These are phyloP conservation scores for Atalantia buxifolia DNA, from an alignment of 345 rosid genomes.

Conservation along the genomic window DNA sequence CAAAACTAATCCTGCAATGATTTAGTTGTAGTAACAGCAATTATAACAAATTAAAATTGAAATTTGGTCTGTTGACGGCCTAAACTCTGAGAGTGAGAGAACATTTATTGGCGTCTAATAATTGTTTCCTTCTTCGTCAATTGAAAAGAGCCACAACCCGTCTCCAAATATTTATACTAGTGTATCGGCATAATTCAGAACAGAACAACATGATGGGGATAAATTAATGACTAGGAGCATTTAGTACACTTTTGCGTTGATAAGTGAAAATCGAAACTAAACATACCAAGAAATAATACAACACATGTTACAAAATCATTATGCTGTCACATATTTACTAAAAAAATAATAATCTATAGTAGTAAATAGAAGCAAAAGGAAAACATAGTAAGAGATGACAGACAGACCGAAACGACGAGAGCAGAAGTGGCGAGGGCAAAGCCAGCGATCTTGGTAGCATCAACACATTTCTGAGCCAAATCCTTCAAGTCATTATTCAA, in stretches of 20 bases:
- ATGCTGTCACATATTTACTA: not conserved
- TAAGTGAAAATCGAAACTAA: not conserved
- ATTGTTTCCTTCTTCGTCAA: not conserved
- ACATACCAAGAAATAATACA: not conserved
- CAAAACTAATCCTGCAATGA: not conserved
- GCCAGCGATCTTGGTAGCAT: slow-evolving; percentile 76
- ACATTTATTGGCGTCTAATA: not conserved
- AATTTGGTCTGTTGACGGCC: not conserved
- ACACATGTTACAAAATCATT: not conserved
- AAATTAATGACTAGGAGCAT: not conserved
- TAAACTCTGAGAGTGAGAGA: not conserved
- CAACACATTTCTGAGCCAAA: slow-evolving; percentile 63
- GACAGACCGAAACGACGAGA: slow-evolving; percentile 78
- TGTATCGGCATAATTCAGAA: not conserved
- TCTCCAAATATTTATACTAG: not conserved
- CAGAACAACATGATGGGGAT: not conserved
- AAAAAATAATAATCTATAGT: not conserved
- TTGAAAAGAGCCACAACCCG: not conserved
- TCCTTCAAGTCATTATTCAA: slow-evolving; percentile 64
- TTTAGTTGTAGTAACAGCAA: not conserved
- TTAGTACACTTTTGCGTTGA: not conserved
- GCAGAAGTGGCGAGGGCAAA: slow-evolving; percentile 96
- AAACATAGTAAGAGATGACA: not conserved
- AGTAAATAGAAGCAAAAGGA: not conserved
- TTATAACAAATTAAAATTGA: not conserved